Conservation (phyloP, 257 asterid species). For the Echites panduratus region DNA sequence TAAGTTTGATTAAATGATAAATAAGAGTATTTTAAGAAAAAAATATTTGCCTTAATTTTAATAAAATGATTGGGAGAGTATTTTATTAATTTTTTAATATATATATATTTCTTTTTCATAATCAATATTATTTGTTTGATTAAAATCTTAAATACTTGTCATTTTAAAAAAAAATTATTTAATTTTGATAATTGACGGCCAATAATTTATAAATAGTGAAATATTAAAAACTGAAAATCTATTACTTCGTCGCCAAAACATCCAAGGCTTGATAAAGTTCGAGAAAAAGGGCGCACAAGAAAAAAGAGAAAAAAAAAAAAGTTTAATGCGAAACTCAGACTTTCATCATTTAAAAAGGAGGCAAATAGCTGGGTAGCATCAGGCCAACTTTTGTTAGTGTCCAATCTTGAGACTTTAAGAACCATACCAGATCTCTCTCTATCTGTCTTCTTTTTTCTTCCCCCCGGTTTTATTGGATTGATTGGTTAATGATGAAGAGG, state of each 20-base stretch:
- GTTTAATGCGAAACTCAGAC: conserved; percentile 13
- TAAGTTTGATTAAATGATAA: too few species aligned
- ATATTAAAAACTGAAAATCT: too few species aligned
- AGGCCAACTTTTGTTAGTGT: conserved; percentile 15
- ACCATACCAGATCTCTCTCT: conserved; percentile 8
- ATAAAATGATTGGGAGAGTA: too few species aligned
- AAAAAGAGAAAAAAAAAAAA: not conserved
- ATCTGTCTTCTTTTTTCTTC: conserved; percentile 6
- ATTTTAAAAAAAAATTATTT: too few species aligned
- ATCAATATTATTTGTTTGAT: too few species aligned
- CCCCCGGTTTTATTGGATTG: conserved; percentile 22
- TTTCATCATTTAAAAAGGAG: conserved; percentile 20
- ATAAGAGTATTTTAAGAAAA: too few species aligned
- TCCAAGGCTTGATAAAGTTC: not conserved
- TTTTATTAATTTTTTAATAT: too few species aligned
- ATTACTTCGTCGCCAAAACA: not conserved
- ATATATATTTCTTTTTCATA: too few species aligned
- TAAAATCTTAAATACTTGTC: too few species aligned
- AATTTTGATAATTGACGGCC: too few species aligned
- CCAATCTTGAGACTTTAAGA: conserved; percentile 12
- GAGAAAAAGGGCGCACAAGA: not conserved
- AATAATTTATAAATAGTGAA: too few species aligned
- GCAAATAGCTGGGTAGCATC: conserved; percentile 31
- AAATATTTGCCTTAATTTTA: too few species aligned
- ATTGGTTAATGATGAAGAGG: conserved; percentile 32